Base-by-base conservation (phyloP, 371 early-diverging fungal genomes). In the Rhizopus arrhizus region DNA sequence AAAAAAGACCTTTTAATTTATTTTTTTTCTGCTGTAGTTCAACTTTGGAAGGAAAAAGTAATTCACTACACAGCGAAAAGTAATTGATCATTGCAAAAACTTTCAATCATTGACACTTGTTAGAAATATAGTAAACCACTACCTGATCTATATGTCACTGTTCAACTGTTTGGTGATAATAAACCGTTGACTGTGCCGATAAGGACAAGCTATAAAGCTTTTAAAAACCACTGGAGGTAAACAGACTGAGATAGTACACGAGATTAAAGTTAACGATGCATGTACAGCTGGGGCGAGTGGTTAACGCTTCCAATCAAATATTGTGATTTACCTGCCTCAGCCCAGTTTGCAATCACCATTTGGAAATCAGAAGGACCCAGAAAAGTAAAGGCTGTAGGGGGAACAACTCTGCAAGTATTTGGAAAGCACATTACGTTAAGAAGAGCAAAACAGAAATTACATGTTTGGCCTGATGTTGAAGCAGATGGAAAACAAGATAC, bases 231-330 rank as follows among this genome's bases (percentile, higher is more conserved):
- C 43, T 80, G 80, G 72, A 69, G 67, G 86, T 85, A 73, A 56
- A 60, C 33, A 34, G 22, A 58, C 45, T 3, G 13, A 32, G 40
- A 12, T 15, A 36, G 10, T 29, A 28, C 32, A 29, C 22, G 32
- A 33, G 15, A 49, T 12, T 55, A 50, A 36, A 35, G 15, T 29
- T 15, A n/a, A 2, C 45, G 16, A 34, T n/a, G 47, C 53, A 32
- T 50, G n/a, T 38, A 16, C 58, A 76, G 91, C 9, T 94, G 94
- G 95, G 89, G 93, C 69, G 95, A 95, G 78, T 95, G 96, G 96
- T 69, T 97, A 31, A 78, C 83, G 12, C 73, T 97, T 38, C 96
- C 97, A 2, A 79, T 95, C 54, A 89, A 85, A 66, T 94, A 93
- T 75, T 74, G 85, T 28, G 94, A 95, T 68, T 68, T 97, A 33